A percentile compares a stretch with the other conserved stretches of the same genome.
phyloP scores from a whole-genome alignment of 371 early-diverging fungal genomes.

The Rhizopus arrhizus region DNA sequence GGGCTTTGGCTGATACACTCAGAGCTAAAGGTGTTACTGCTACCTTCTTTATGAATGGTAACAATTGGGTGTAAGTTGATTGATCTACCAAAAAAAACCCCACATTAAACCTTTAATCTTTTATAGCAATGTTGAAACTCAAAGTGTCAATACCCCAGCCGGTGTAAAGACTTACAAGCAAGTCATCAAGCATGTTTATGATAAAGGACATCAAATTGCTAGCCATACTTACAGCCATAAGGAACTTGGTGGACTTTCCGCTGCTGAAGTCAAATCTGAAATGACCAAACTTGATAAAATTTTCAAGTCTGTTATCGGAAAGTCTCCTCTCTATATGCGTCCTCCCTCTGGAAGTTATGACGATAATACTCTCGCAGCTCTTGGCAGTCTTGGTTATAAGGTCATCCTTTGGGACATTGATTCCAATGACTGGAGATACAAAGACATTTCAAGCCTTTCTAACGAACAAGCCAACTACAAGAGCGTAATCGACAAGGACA shows the following conservation, averaged over 20 bases:
- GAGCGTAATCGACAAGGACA: constrained; percentile 27
- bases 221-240: constrained; percentile 53
- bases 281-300: constrained; percentile 28
- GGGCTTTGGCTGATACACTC: constrained; percentile 53
- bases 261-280: constrained; percentile 23
- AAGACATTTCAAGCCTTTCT: constrained; percentile 6
- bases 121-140: constrained; percentile 26
- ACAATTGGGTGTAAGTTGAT: constrained; percentile 35
- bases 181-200: constrained; percentile 43
- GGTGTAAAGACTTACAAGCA: constrained; percentile 32
- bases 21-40: constrained; percentile 44
- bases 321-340: constrained; percentile 32
- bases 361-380: constrained; percentile 18
- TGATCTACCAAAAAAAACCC: background rate
- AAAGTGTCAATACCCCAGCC: constrained; percentile 27
- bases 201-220: constrained; percentile 48
- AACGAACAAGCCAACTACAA: constrained; percentile 22
- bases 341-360: constrained; percentile 31
- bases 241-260: constrained; percentile 29
- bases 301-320: constrained; percentile 27
- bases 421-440: constrained; percentile 35
- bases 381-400: constrained; percentile 28
- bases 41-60: constrained; percentile 72
- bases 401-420: constrained; percentile 36
- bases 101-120: background rate